These are phyloP conservation scores for Xylariomycetidae sp. DNA, from an alignment of 2,329 filamentous ascomycete genomes.

Conservation along the genomic window DNA sequence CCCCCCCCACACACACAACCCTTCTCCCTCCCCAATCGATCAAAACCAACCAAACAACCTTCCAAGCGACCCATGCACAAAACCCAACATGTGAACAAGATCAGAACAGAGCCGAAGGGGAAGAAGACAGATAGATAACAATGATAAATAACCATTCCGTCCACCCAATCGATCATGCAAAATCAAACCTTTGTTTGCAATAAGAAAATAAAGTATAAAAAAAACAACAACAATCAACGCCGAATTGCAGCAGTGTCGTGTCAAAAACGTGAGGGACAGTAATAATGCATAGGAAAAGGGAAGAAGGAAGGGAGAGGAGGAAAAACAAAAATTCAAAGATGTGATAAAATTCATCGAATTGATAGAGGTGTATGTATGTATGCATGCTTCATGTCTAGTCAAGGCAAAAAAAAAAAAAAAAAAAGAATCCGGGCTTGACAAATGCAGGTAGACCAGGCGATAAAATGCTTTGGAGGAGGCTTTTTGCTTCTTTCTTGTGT, in stretches of 20 bases:
- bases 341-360: slow-evolving; percentile 1
- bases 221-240: not conserved
- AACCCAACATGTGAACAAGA: slow-evolving; percentile 2
- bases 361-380: not conserved
- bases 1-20: too few species aligned
- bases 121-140: too few species aligned
- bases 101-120: not conserved
- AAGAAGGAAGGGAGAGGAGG: not conserved
- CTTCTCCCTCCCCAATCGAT: too few species aligned
- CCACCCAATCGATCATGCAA: too few species aligned
- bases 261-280: too few species aligned
- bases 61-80: slow-evolving; percentile 3
- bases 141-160: too few species aligned
- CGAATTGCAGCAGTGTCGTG: not conserved
- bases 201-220: not conserved
- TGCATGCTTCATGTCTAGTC: slow-evolving; percentile 2
- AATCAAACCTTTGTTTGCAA: not conserved
- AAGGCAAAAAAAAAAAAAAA: too few species aligned
- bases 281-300: not conserved
- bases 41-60: too few species aligned
- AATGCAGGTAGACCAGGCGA: too few species aligned
- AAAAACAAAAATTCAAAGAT: slow-evolving; percentile 1
- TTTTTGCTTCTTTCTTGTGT: too few species aligned
- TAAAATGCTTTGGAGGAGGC: too few species aligned
- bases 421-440: too few species aligned